Evolutionary conservation across 306 rosid species (phyloP).

Genomic region (Abrus pulchellus): DNA sequence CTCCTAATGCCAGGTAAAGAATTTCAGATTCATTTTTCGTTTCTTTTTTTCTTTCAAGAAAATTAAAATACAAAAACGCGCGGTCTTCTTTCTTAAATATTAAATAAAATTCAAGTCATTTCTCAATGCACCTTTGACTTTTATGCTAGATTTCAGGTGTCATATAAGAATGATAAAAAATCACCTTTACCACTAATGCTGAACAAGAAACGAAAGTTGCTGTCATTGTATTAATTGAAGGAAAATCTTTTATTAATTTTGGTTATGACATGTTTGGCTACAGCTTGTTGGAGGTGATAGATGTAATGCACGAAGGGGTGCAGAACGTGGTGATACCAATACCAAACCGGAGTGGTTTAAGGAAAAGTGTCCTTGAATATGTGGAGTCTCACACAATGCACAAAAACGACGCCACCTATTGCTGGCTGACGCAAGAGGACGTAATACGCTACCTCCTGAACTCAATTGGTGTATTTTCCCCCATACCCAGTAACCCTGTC

Average conservation of each 20-base stretch:
- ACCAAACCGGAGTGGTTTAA: constrained; percentile 38
- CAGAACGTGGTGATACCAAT: constrained; percentile 80
- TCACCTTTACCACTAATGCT: too few species aligned
- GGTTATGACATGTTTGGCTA: neutral
- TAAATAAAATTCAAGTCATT: too few species aligned
- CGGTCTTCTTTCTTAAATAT: too few species aligned
- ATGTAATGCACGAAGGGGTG: constrained; percentile 71
- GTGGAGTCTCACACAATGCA: constrained; percentile 48
- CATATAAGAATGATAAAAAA: too few species aligned
- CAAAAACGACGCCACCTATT: constrained; percentile 57
- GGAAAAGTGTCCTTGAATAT: constrained; percentile 45
- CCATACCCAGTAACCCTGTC: constrained; percentile 59
- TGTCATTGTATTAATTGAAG: too few species aligned
- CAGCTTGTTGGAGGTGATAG: constrained; percentile 78
- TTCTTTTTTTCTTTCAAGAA: neutral
- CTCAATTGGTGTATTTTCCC: constrained; percentile 72
- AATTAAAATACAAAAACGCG: too few species aligned
- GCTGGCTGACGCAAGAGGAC: constrained; percentile 96
- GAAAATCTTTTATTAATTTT: neutral
- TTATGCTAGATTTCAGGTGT: too few species aligned
- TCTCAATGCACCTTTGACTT: too few species aligned
- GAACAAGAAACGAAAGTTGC: too few species aligned
- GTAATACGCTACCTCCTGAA: constrained; percentile 81
- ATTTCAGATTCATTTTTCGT: constrained; percentile 38
- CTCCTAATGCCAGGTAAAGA: constrained; percentile 61